Evolutionary conservation across 768 basidiomycete species (phyloP).

Genomic region (Hemileccinum impolitum): DNA sequence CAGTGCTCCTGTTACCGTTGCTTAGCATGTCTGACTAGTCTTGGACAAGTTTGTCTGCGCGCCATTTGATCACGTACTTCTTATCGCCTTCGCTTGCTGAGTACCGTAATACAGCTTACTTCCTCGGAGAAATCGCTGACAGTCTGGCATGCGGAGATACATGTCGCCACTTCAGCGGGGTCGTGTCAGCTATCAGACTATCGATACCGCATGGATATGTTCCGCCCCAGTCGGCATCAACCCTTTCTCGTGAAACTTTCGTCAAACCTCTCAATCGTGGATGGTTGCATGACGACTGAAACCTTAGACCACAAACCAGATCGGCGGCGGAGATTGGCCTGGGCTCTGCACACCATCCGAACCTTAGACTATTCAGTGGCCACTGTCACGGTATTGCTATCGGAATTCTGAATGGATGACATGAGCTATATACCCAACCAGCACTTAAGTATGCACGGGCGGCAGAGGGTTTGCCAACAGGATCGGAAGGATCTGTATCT

Average conservation of each 20-base stretch:
- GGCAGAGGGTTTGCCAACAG: slow-evolving; percentile 27
- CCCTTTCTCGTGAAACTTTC: not conserved
- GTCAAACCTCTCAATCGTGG: not conserved
- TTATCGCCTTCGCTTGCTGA: slow-evolving; percentile 1
- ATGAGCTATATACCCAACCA: not conserved
- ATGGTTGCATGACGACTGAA: slow-evolving; percentile 1
- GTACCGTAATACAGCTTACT: not conserved
- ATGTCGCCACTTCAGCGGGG: not conserved
- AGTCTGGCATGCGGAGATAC: not conserved
- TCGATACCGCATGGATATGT: slow-evolving; percentile 1
- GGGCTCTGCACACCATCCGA: not conserved
- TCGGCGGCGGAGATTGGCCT: not conserved
- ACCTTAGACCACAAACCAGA: not conserved
- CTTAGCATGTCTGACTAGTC: not conserved
- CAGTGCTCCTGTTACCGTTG: not conserved
- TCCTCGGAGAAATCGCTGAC: not conserved
- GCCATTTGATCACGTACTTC: not conserved
- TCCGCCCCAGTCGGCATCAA: not conserved
- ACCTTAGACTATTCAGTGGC: too few relatives aligned
- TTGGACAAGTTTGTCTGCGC: not conserved
- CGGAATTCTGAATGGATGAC: not conserved
- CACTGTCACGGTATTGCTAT: not conserved
- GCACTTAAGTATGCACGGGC: slow-evolving; percentile 5
- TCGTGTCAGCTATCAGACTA: not conserved
- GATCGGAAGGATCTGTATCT: slow-evolving; percentile 49